Evolutionary conservation across 495 filamentous ascomycete genomes (phyloP), one percentile per base, ranked within the genome.

Genomic region (Trichodelitschia bisporula): DNA sequence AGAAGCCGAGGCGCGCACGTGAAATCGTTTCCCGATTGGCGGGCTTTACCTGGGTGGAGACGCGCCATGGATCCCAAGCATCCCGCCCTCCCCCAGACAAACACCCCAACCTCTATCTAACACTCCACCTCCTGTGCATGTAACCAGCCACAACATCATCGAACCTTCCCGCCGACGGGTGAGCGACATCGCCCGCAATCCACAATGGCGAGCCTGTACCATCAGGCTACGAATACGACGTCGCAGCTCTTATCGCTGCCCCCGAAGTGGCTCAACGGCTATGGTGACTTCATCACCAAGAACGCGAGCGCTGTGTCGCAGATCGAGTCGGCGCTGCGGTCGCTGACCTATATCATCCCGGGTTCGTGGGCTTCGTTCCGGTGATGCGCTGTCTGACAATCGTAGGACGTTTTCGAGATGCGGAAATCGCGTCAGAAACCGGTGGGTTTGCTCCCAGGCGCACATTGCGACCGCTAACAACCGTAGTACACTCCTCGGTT

Each of bases 281-380:
- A 97, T 53, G 69, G 69, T 42, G 70, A 84, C 35, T 92, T 93
- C 51, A 82, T 97, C 55, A 77, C 75, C 23, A 84, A 83, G 53
- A 93, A 97, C 51, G 63, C 79, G 32, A 71, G 75, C 47, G 77
- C 84, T 15, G 78, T 97, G 31, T 71, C 72, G 10, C 80, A 90
- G 47, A 83, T 97, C 34, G 86, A 97, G 55, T 84, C 76, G 25
- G 78, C 77, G 11, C 55, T 97, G 44, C 68, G 89, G 14, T 84
- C 77, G 3, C 55, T 97, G 30, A 89, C 83, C 14, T 95, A 95
- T 47, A 83, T 97, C 41, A 83, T 97, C 16, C 86, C 86, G 28
- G 78, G 75, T 80, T 42, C 29, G 57, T 33, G n/a, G 11, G 17
- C 21, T 15, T 23, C 28, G 9, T 14, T 18, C 2, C 10, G 19